phyloP scores from a whole-genome alignment of 192 early-diverging fungal species.

The Umbelopsis sp. region DNA sequence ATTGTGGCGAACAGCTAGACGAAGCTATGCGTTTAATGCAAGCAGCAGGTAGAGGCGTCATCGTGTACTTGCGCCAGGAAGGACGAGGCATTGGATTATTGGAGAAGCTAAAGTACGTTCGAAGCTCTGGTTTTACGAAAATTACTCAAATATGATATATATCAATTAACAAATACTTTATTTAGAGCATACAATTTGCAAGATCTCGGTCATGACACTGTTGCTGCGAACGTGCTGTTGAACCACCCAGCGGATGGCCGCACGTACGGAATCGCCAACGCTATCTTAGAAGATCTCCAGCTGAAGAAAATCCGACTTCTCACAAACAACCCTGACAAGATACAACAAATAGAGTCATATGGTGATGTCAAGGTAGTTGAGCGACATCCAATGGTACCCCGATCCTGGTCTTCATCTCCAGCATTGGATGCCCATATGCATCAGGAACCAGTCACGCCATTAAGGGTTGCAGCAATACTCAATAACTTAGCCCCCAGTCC shows the following conservation, averaged over 20 bases:
- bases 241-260: slow-evolving; percentile 93
- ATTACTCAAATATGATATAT: background rate
- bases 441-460: background rate
- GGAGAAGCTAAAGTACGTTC: slow-evolving; percentile 84
- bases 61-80: slow-evolving; percentile 95
- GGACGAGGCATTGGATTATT: slow-evolving; percentile 93
- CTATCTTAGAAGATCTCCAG: slow-evolving; percentile 83
- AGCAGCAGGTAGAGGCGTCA: slow-evolving; percentile 82
- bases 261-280: slow-evolving; percentile 86
- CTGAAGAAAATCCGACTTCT: slow-evolving; percentile 75
- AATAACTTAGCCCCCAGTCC: slow-evolving; percentile 15
- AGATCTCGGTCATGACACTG: slow-evolving; percentile 93
- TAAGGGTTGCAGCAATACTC: background rate
- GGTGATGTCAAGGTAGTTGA: slow-evolving; percentile 75
- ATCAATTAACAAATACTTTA: background rate
- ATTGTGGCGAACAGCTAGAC: slow-evolving; percentile 94
- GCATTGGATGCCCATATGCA: slow-evolving; percentile 25
- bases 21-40: slow-evolving; percentile 90
- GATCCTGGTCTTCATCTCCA: slow-evolving; percentile 66
- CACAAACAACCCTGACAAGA: slow-evolving; percentile 97
- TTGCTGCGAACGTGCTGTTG: slow-evolving; percentile 86
- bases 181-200: slow-evolving; percentile 94
- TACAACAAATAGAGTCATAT: slow-evolving; percentile 70
- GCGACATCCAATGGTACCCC: slow-evolving; percentile 90
- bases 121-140: background rate